Base-by-base conservation (phyloP, 2,329 filamentous ascomycete genomes). In the Ilyonectria destructans region DNA sequence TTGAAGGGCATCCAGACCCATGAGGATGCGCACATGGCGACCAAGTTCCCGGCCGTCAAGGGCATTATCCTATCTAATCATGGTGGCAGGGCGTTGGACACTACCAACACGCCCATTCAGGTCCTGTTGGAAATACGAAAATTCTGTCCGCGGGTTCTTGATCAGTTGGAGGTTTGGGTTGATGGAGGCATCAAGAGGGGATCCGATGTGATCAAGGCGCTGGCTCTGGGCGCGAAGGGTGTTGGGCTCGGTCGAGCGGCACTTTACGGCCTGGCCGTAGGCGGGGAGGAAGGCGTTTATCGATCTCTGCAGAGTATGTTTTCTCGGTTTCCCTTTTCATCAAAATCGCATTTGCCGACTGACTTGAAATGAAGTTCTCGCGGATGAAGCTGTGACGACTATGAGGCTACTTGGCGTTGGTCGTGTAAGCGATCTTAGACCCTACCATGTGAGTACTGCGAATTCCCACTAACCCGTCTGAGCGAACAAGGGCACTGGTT, bases 1-100 rank as follows among this genome's bases (percentile, higher is more conserved):
- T 56, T 93, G n/a, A 93, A 93, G 78, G 91, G 91, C 0, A 87
- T 94, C 23, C 90, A 93, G 81, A 89, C 87, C 15, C 86, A 89
- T 0, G 82, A 83, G 45, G 92, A 93, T 77, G 91, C 91, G 21
- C 82, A 85, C 64, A 85, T 82, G 71, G 89, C 88, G 3, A 85
- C 90, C 21, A 86, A 91, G 59, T 77, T 85, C 17, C 62, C 65
- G 8, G 90, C 89, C 0, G 54, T 67, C 46, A 59, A 67, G 37
- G 65, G 54, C 26, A 92, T 94, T 56, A 86, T 93, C 3, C 83
- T 93, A 6, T 89, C 86, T 12, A 94, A 93, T 73, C 91, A 93
- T 77, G 92, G 91, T 2, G 91, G 91, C 0, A 79, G 91, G 49
- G 85, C 80, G 65, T 75, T 86, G 2, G 85, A 88, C 67, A 87